These are phyloP conservation scores for Tuber borchii DNA, from an alignment of 495 filamentous ascomycete species.

Conservation along the genomic window DNA sequence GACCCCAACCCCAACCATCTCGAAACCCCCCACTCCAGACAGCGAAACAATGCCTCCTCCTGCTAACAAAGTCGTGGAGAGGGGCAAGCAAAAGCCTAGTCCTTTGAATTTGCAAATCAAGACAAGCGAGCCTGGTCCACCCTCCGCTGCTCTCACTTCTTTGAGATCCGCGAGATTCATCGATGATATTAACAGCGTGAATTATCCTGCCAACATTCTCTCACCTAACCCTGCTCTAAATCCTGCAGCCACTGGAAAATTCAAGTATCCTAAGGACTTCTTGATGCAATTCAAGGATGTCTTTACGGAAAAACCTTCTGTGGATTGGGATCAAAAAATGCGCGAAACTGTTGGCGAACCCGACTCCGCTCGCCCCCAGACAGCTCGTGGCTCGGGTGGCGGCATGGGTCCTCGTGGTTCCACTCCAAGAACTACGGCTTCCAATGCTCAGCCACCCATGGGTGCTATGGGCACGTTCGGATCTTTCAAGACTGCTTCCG, in stretches of 20 bases:
- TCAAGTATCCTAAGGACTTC: conserved; percentile 93
- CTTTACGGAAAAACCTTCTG: conserved; percentile 89
- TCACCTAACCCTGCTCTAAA: conserved; percentile 92
- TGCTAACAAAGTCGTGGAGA: conserved; percentile 36
- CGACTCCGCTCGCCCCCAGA: conserved; percentile 59
- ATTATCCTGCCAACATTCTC: conserved; percentile 70
- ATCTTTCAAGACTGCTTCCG: conserved; percentile 41
- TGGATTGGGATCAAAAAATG: conserved; percentile 81
- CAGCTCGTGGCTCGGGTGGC: conserved; percentile 60
- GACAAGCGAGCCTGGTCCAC: conserved; percentile 67
- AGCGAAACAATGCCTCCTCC: conserved; percentile 43
- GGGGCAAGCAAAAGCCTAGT: conserved; percentile 55
- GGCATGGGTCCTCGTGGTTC: conserved; percentile 49
- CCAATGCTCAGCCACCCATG: conserved; percentile 45
- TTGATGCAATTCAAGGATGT: conserved; percentile 92
- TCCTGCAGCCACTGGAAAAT: conserved; percentile 63
- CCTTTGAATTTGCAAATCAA: conserved; percentile 36
- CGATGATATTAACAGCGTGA: conserved; percentile 57
- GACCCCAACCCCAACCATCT: conserved; percentile 46
- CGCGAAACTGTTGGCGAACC: conserved; percentile 68
- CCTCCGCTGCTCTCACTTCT: conserved; percentile 83
- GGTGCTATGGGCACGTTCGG: conserved; percentile 67
- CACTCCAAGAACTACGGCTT: conserved; percentile 44
- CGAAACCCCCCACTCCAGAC: conserved; percentile 36
- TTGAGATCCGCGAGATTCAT: conserved; percentile 82